Evolutionary conservation across 129 eudicot genomes (phyloP).

Genomic region (Kitagawia praeruptora): DNA sequence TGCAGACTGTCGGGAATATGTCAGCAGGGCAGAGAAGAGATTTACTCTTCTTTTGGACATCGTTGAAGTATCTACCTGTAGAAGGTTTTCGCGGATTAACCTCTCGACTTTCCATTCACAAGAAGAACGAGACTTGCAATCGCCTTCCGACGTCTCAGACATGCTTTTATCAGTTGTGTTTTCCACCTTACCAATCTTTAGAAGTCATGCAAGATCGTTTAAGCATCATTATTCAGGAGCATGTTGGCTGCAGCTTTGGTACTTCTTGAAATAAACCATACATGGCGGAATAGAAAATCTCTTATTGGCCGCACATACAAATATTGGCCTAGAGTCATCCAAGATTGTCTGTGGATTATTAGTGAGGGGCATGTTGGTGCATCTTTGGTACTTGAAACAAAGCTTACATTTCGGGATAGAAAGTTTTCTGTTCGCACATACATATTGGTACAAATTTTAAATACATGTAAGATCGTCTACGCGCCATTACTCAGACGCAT

Average conservation of each 20-base stretch:
- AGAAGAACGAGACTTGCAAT: conserved; percentile 31
- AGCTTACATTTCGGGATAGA: background rate
- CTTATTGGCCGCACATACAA: conserved; percentile 20
- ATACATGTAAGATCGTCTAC: conserved; percentile 39
- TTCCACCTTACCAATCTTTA: conserved; percentile 64
- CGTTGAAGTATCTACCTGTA: conserved; percentile 68
- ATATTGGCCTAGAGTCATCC: conserved; percentile 31
- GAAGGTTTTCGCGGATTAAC: conserved; percentile 90
- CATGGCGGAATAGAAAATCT: background rate
- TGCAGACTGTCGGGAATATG: conserved; percentile 62
- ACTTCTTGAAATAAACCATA: conserved; percentile 34
- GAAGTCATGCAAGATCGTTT: conserved; percentile 53
- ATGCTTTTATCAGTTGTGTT: conserved; percentile 63
- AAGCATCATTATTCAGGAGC: conserved; percentile 58
- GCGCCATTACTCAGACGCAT: conserved; percentile 63
- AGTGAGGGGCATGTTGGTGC: conserved; percentile 77
- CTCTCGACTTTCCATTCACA: conserved; percentile 59
- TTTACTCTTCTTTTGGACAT: conserved; percentile 93
- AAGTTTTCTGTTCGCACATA: conserved; percentile 19
- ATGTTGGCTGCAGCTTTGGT: conserved; percentile 89
- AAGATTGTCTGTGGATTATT: conserved; percentile 41
- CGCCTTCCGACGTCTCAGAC: conserved; percentile 88
- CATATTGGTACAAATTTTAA: background rate
- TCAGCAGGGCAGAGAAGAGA: conserved; percentile 47
- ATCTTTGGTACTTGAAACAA: conserved; percentile 72